Conservation (phyloP, 139 green algal genomes). For the Tetradesmus lagerheimii region DNA sequence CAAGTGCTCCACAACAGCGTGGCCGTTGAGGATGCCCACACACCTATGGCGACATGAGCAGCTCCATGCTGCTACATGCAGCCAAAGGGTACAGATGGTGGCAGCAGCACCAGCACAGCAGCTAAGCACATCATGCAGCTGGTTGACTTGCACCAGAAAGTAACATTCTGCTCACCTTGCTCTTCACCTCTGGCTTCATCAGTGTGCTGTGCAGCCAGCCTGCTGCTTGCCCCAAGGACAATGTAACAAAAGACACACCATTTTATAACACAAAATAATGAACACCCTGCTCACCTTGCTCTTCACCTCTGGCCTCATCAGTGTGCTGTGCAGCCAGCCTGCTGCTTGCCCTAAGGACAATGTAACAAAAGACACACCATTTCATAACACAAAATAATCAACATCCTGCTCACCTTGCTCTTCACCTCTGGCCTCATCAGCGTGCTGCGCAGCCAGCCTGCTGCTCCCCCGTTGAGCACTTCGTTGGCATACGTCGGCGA, state of each 20-base stretch:
- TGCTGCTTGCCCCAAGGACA: slow-evolving; percentile 54
- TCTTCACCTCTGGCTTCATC: slow-evolving; percentile 55
- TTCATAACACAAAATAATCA: slow-evolving; percentile 34
- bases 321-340: slow-evolving; percentile 83
- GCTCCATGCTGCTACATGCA: too few relatives aligned
- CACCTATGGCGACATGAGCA: too few relatives aligned
- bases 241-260: background rate
- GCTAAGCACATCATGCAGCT: background rate
- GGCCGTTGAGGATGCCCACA: too few relatives aligned
- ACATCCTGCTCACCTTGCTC: slow-evolving; percentile 43
- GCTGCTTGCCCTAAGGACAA: slow-evolving; percentile 54
- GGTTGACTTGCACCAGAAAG: background rate
- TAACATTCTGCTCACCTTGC: slow-evolving; percentile 46
- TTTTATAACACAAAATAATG: slow-evolving; percentile 34
- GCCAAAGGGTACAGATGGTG: too few relatives aligned
- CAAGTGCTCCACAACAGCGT: too few relatives aligned
- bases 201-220: slow-evolving; percentile 87
- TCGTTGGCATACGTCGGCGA: slow-evolving; percentile 93
- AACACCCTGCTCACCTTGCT: slow-evolving; percentile 44
- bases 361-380: background rate
- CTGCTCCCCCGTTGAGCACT: slow-evolving; percentile 80
- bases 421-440: slow-evolving; percentile 67
- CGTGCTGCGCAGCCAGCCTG: slow-evolving; percentile 86
- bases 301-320: slow-evolving; percentile 63
- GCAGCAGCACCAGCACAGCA: too few relatives aligned